phyloP scores from a whole-genome alignment of 2,329 filamentous ascomycete species.

The Pseudocercospora vitis region DNA sequence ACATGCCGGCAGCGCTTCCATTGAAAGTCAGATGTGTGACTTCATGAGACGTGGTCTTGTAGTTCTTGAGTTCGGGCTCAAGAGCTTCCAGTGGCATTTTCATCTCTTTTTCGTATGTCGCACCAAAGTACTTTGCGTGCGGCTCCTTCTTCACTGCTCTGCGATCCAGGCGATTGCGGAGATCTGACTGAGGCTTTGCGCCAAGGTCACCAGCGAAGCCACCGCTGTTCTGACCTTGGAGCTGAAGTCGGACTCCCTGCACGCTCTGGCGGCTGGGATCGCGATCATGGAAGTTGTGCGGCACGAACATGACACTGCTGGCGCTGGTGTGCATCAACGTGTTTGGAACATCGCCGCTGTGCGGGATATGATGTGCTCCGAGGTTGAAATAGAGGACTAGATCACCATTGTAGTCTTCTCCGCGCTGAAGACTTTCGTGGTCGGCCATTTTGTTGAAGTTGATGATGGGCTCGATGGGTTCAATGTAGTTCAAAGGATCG shows the following conservation, averaged over 20 bases:
- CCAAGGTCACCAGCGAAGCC: slow-evolving; percentile 27
- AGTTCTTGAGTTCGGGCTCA: slow-evolving; percentile 31
- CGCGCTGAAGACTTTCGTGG: slow-evolving; percentile 46
- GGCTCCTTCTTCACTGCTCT: slow-evolving; percentile 15
- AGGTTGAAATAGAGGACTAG: slow-evolving; percentile 54
- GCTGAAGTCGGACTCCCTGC: slow-evolving; percentile 35
- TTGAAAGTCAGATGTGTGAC: slow-evolving; percentile 31
- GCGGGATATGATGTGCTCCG: slow-evolving; percentile 53
- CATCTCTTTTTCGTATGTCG: slow-evolving; percentile 31
- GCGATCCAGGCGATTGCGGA: background rate
- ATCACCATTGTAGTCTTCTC: slow-evolving; percentile 36
- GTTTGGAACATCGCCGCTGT: slow-evolving; percentile 34
- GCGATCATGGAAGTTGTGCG: slow-evolving; percentile 36
- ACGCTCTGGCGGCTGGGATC: slow-evolving; percentile 33
- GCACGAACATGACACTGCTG: slow-evolving; percentile 36
- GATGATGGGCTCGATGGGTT: slow-evolving; percentile 50
- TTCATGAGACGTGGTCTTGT: slow-evolving; percentile 26
- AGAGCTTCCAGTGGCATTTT: slow-evolving; percentile 30
- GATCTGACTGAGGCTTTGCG: background rate
- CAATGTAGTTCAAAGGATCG: slow-evolving; percentile 49
- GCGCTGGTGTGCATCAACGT: slow-evolving; percentile 36
- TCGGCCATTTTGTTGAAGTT: slow-evolving; percentile 55
- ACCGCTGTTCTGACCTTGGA: slow-evolving; percentile 30
- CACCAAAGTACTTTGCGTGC: slow-evolving; percentile 33
- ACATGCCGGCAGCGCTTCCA: slow-evolving; percentile 31